These are phyloP conservation scores for Kuraishia cidri DNA, from an alignment of 805 yeast genomes.

Conservation along the genomic window DNA sequence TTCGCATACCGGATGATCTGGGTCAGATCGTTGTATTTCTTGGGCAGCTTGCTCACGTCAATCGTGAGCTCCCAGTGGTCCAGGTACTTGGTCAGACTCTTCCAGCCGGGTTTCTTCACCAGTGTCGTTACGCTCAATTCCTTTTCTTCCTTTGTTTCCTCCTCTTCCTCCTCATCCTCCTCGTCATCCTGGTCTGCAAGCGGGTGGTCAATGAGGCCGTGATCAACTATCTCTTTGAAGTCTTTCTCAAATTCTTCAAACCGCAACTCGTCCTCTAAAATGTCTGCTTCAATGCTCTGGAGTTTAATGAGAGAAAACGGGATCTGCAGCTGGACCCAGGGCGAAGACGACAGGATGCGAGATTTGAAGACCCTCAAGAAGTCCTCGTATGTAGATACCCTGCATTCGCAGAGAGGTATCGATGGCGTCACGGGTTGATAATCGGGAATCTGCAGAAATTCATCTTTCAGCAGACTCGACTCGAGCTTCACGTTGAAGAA, in stretches of 20 bases:
- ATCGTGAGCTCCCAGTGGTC: conserved; percentile 10
- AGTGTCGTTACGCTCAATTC: conserved; percentile 1
- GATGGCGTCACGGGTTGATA: neutral
- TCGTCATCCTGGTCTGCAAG: conserved; percentile 12
- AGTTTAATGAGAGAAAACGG: conserved; percentile 32
- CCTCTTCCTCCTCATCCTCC: conserved; percentile 2
- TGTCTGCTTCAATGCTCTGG: conserved; percentile 12
- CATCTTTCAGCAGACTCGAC: conserved; percentile 62
- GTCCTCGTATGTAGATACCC: conserved; percentile 18
- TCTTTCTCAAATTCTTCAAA: conserved; percentile 16
- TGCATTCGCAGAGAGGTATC: conserved; percentile 9
- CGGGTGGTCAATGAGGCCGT: conserved; percentile 21
- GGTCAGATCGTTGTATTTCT: conserved; percentile 22
- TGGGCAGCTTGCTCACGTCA: conserved; percentile 21
- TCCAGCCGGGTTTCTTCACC: conserved; percentile 11
- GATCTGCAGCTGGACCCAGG: conserved; percentile 64
- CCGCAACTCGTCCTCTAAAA: conserved; percentile 18
- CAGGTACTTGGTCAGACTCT: conserved; percentile 4
- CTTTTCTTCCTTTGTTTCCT: conserved; percentile 1
- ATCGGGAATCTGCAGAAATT: conserved; percentile 34
- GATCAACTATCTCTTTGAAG: conserved; percentile 10
- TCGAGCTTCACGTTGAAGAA: conserved; percentile 77
- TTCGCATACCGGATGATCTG: conserved; percentile 25
- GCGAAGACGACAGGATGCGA: conserved; percentile 74
- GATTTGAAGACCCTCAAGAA: conserved; percentile 23